phyloP scores from a whole-genome alignment of 352 stramenopile species.

The Globisporangium paddicum region DNA sequence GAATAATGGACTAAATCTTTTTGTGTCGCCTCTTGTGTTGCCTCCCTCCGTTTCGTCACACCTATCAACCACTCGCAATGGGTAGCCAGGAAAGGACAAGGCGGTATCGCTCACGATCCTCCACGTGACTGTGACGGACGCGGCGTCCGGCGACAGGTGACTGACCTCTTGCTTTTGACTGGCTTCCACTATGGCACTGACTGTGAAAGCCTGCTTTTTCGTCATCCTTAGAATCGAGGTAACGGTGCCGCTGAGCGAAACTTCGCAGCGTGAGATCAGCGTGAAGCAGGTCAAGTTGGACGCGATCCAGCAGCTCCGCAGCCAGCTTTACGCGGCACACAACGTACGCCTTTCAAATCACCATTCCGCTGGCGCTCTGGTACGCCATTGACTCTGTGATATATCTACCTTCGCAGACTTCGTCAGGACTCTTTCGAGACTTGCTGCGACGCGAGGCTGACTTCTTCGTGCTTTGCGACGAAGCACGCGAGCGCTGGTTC shows the following conservation, averaged over 20 bases:
- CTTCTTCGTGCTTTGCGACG: constrained; percentile 40
- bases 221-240: constrained; percentile 23
- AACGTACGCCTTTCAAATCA: constrained; percentile 8
- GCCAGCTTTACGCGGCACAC: constrained; percentile 16
- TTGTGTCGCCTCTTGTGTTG: background rate
- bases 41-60: background rate
- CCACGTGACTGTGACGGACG: constrained; percentile 26
- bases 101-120: constrained; percentile 28
- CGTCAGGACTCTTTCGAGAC: constrained; percentile 17
- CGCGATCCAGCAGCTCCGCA: constrained; percentile 45
- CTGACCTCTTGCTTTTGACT: background rate
- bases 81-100: constrained; percentile 8
- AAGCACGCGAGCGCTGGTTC: constrained; percentile 38
- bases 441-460: constrained; percentile 34
- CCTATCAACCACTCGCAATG: background rate
- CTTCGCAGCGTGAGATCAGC: constrained; percentile 26
- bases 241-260: constrained; percentile 31
- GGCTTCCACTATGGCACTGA: background rate
- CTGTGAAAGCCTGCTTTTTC: background rate
- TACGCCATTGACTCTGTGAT: background rate
- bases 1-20: constrained; percentile 4
- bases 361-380: no score
- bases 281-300: constrained; percentile 59
- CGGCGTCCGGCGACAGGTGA: constrained; percentile 25
- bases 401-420: constrained; percentile 1